Base-by-base conservation (phyloP, 2,329 filamentous ascomycete genomes). In the Cladosporium oxysporum region DNA sequence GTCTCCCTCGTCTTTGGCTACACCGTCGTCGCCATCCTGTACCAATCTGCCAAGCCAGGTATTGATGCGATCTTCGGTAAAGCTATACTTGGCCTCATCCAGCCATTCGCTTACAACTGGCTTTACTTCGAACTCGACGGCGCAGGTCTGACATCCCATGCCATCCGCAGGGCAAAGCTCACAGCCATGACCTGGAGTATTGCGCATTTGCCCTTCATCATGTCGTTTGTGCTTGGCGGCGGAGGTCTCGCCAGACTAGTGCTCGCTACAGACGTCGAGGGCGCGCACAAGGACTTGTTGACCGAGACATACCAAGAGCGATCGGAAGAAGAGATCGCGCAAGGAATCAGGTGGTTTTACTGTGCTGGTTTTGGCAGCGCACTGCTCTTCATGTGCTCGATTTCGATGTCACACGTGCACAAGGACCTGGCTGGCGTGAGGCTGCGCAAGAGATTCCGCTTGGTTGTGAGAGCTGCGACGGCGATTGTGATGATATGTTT, bases 1-100 rank as follows among this genome's bases (percentile, higher is more conserved):
- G 85, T 89, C 0, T 85, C 86, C 0, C 78, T 90, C 2, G 87
- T 90, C 1, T 85, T 90, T 69, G 87, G 88, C 18, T 89, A 88
- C 69, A 86, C 83, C 1, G 87, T 90, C 28, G 82, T 90, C 31
- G 86, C 84, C 0, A 79, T 89, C 41, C 77, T 88, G 49, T 89
- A 86, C 72, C 87, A 89, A 70, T 87, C 82, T 67, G 79, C 79
- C 11, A 80, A 79, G 1, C 74, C 73, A 53, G 85, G 85, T 5
- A 76, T 88, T 12, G 85, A 87, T 69, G 82, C 83, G 5, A 83
- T 89, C 74, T 84, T 88, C 58, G 88, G 87, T 7, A 90, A 90
- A 74, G 87, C 87, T 1, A 79, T 87, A 11, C 62, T 76, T 3
- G 74, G 70, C 18, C 66, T 76, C 12, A 71, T 75, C 14, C 73